Percentiles rank a stretch among this genome's conserved stretches.
Evolutionary conservation across 371 early-diverging fungal genomes (phyloP).

Genomic region (Cokeromyces recurvatus): DNA sequence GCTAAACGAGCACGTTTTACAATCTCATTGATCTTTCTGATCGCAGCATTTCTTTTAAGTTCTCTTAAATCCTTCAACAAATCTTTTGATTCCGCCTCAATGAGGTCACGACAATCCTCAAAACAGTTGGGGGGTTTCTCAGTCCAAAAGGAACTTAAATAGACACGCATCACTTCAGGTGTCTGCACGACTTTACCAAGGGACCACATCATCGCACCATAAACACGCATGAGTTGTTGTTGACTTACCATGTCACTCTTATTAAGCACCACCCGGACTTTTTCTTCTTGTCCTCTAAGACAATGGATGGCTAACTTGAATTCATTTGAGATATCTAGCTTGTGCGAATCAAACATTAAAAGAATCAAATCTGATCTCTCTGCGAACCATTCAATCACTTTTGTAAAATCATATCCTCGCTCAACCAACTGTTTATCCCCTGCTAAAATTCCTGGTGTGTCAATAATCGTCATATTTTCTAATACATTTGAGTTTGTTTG

Average conservation of each 20-base stretch:
- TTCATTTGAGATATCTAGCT: constrained; percentile 88
- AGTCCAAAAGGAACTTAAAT: constrained; percentile 78
- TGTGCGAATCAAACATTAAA: constrained; percentile 84
- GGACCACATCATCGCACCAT: constrained; percentile 93
- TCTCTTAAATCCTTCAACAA: constrained; percentile 66
- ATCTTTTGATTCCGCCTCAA: constrained; percentile 76
- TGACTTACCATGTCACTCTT: constrained; percentile 84
- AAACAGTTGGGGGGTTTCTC: constrained; percentile 66
- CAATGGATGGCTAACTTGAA: constrained; percentile 77
- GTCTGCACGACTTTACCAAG: constrained; percentile 84
- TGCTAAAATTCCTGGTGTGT: constrained; percentile 85
- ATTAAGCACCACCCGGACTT: constrained; percentile 80
- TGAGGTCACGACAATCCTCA: constrained; percentile 68
- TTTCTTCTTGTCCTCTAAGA: constrained; percentile 80
- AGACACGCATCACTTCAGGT: constrained; percentile 87
- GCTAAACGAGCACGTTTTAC: constrained; percentile 84
- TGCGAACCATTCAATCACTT: constrained; percentile 84
- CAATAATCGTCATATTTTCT: constrained; percentile 79
- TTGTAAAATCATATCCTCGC: constrained; percentile 79
- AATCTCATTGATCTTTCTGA: constrained; percentile 85
- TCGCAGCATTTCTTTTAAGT: constrained; percentile 74
- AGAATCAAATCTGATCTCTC: constrained; percentile 80
- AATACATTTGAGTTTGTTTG: constrained; percentile 68
- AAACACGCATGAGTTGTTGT: constrained; percentile 87
- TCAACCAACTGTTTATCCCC: constrained; percentile 80